Evolutionary conservation across 495 filamentous ascomycete genomes (phyloP), one percentile per base, ranked within the genome.

Genomic region (Opeltia flavorubescens): DNA sequence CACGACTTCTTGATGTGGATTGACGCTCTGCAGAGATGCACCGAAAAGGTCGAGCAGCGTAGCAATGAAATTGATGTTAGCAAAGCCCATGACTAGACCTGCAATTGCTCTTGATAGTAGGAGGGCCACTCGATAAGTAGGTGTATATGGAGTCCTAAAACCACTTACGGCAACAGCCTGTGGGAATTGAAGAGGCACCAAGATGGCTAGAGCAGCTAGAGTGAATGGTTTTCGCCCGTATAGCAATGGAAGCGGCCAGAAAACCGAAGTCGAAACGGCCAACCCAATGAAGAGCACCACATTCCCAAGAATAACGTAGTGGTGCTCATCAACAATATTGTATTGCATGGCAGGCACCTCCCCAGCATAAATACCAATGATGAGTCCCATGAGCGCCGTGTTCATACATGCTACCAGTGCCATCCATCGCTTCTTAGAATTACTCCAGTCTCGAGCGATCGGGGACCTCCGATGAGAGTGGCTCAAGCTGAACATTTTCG

Each of bases 221-320:
- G 77, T 76, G 58, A 87, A 88, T 6, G 80, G 78, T 59, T 86
- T 86, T 28, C 82, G 71, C 15, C 83, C 83, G 58, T 86, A 81
- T 1, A 87, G 67, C n/a, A 87, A 62, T 7, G 83, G 78, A 6
- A 88, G 61, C 1, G 83, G 82, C 82, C 83, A 88, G 55, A 75
- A 75, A 25, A 84, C 54, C 27, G 83, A 68, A 2, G 75, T 84
- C 1, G 81, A 70, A 27, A 86, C 63, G 0, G 80, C 77, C 34
- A 86, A 65, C 11, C 81, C 80, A 24, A 80, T 52, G 50, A 80
- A 85, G 46, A 86, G 70, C 17, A 76, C 66, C n/a, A 81, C 74
- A 55, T 86, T 86, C 15, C 83, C 83, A 9, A 84, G 64, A 28
- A 84, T 81, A 5, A 75, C 70, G 46, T 75, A 72, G 52, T 84